Percentiles rank a stretch among this genome's conserved stretches.
Conservation (phyloP, 441 rosid genomes). For the Pelargonium australe region DNA sequence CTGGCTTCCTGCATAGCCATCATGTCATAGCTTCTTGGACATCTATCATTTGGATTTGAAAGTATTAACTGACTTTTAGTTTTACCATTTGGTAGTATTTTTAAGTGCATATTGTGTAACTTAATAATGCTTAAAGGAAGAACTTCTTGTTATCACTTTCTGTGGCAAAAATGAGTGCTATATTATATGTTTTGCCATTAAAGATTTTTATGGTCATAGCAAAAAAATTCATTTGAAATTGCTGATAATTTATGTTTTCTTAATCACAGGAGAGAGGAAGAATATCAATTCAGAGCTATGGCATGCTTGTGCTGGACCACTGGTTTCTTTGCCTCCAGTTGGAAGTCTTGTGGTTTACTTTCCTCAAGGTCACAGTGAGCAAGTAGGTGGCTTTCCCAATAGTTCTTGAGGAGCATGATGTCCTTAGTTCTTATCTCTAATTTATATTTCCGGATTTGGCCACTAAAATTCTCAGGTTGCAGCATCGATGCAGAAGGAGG, state of each 20-base stretch:
- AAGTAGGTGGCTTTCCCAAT: slow-evolving; percentile 26
- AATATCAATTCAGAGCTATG: slow-evolving; percentile 57
- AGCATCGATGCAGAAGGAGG: slow-evolving; percentile 81
- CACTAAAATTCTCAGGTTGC: slow-evolving; percentile 51
- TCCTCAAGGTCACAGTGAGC: slow-evolving; percentile 73
- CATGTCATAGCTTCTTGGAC: neutral
- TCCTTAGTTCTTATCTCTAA: slow-evolving; percentile 5
- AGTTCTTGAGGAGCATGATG: neutral
- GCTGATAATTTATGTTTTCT: neutral
- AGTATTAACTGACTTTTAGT: neutral
- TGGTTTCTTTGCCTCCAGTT: slow-evolving; percentile 47
- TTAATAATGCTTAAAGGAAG: neutral
- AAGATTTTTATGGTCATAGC: neutral
- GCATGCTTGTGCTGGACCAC: slow-evolving; percentile 75
- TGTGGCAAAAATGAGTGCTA: neutral
- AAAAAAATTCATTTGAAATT: neutral
- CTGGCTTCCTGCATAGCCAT: neutral
- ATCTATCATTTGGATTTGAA: neutral
- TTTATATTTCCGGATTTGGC: neutral
- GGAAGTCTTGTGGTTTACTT: slow-evolving; percentile 63
- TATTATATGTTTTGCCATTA: neutral
- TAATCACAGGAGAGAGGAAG: slow-evolving; percentile 37
- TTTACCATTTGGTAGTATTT: neutral
- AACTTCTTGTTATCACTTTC: neutral
- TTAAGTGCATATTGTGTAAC: neutral